Conservation (phyloP, 73 alveolate genomes). For the Halteria grandinella region DNA sequence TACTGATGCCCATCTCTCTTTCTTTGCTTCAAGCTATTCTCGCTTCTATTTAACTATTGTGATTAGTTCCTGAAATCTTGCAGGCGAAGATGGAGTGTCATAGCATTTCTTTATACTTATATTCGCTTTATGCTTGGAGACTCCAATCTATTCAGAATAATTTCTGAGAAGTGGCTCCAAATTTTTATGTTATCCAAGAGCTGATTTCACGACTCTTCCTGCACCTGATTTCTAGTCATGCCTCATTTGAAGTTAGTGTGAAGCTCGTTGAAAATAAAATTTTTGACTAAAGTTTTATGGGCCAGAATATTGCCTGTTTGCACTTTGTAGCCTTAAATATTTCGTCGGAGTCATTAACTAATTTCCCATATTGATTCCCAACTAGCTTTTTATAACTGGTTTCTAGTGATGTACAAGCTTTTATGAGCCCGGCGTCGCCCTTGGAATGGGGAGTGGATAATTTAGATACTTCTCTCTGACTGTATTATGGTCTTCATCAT, state of each 20-base stretch:
- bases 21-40: background rate
- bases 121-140: no score
- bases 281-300: no score
- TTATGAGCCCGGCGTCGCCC: background rate
- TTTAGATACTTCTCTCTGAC: background rate
- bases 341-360: background rate
- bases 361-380: background rate
- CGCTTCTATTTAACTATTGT: background rate
- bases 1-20: background rate
- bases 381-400: background rate
- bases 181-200: no score
- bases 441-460: background rate
- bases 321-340: background rate
- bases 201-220: no score
- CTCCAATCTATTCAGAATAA: no score
- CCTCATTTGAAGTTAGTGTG: no score
- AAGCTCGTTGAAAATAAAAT: no score
- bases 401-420: background rate
- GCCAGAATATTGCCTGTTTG: no score
- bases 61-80: background rate
- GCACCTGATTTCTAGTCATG: no score
- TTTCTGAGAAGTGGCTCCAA: no score
- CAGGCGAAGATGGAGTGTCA: conserved; percentile 19
- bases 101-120: conserved; percentile 20
- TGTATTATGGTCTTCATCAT: background rate